Evolutionary conservation across 768 basidiomycete genomes (phyloP).

Genomic region (Boletales sp.): DNA sequence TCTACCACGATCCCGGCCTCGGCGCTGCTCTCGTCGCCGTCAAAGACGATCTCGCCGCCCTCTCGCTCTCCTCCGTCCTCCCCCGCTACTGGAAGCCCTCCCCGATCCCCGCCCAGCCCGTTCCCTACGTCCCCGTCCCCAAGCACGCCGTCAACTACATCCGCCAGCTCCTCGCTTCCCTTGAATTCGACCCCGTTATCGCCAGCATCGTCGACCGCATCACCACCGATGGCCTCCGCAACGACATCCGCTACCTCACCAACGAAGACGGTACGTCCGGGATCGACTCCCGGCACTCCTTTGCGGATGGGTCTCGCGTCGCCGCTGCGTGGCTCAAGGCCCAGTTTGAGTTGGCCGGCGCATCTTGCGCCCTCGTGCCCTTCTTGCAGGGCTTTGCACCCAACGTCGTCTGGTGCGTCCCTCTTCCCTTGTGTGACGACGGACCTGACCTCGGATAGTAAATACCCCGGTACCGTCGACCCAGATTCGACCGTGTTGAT

Average conservation of each 20-base stretch:
- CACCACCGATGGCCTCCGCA: slow-evolving; percentile 58
- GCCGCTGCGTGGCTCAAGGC: slow-evolving; percentile 47
- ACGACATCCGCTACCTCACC: slow-evolving; percentile 78
- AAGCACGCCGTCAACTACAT: slow-evolving; percentile 51
- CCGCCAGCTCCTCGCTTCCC: slow-evolving; percentile 48
- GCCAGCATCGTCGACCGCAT: slow-evolving; percentile 68
- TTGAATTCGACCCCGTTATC: slow-evolving; percentile 68
- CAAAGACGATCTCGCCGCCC: slow-evolving; percentile 33
- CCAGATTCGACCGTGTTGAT: slow-evolving; percentile 64
- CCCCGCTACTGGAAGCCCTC: slow-evolving; percentile 73
- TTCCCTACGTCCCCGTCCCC: slow-evolving; percentile 55
- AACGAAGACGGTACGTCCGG: slow-evolving; percentile 75
- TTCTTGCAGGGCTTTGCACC: slow-evolving; percentile 79
- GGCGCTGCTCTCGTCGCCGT: slow-evolving; percentile 52
- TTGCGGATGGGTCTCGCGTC: slow-evolving; percentile 54
- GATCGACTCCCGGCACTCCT: slow-evolving; percentile 80
- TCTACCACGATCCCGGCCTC: slow-evolving; percentile 35
- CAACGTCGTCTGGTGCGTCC: slow-evolving; percentile 73
- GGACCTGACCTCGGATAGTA: slow-evolving; percentile 34
- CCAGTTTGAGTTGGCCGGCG: slow-evolving; percentile 71
- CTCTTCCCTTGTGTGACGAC: too few species aligned
- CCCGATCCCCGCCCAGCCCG: slow-evolving; percentile 50
- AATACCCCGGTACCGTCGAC: slow-evolving; percentile 46
- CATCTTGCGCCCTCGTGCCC: slow-evolving; percentile 58
- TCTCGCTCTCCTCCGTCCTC: slow-evolving; percentile 55